These are phyloP conservation scores for Thermochaetoides thermophila DNA, from an alignment of 495 filamentous ascomycete genomes.

Conservation along the genomic window DNA sequence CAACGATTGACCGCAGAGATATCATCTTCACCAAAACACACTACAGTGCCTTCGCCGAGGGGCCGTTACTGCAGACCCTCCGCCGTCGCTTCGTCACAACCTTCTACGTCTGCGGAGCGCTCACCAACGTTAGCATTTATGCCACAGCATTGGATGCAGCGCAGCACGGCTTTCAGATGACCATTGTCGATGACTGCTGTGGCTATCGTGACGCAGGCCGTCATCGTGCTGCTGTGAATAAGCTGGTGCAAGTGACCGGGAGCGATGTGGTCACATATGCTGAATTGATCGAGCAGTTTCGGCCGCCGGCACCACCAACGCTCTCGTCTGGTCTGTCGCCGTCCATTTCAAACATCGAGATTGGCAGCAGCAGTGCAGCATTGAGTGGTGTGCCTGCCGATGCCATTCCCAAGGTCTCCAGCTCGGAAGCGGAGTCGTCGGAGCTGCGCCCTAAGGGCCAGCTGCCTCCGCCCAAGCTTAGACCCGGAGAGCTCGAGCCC, in stretches of 20 bases:
- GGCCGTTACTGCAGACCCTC: slow-evolving; percentile 51
- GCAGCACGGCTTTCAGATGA: slow-evolving; percentile 69
- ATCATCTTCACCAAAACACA: slow-evolving; percentile 60
- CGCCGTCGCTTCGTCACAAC: slow-evolving; percentile 68
- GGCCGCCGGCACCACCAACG: slow-evolving; percentile 4
- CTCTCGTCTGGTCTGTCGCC: slow-evolving; percentile 18
- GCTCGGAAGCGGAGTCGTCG: too few relatives aligned
- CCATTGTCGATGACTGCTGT: slow-evolving; percentile 76
- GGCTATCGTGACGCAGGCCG: slow-evolving; percentile 61
- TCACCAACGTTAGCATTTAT: slow-evolving; percentile 79
- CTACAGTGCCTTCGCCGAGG: slow-evolving; percentile 64
- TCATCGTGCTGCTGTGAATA: slow-evolving; percentile 59
- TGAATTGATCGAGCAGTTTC: slow-evolving; percentile 36
- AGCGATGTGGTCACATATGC: slow-evolving; percentile 46
- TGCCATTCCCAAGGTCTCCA: too few relatives aligned
- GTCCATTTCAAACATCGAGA: slow-evolving; percentile 13
- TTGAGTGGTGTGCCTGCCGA: too few relatives aligned
- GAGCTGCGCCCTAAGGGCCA: too few relatives aligned
- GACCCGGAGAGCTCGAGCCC: neutral
- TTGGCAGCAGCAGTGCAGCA: slow-evolving; percentile 2
- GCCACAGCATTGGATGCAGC: slow-evolving; percentile 89
- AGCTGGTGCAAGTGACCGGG: slow-evolving; percentile 63
- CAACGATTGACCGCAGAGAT: slow-evolving; percentile 44
- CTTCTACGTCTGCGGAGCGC: slow-evolving; percentile 79
- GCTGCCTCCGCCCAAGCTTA: neutral